Percentiles rank a stretch among this genome's conserved stretches.
phyloP scores from a whole-genome alignment of 2,329 filamentous ascomycete species.

The Alternaria solani region DNA sequence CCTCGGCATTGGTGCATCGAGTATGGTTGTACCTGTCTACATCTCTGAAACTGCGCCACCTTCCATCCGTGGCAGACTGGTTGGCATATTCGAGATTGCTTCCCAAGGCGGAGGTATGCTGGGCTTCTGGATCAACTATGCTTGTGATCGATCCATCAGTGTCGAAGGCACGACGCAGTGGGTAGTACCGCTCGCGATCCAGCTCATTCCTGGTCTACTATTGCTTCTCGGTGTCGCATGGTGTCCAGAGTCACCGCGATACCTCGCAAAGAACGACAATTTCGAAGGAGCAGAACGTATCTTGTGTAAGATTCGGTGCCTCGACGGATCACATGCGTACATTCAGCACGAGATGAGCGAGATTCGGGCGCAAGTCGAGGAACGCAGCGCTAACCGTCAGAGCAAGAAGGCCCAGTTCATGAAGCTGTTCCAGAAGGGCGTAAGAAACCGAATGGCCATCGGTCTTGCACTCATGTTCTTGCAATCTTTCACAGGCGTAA shows the following conservation, averaged over 20 bases:
- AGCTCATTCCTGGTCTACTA: constrained; percentile 53
- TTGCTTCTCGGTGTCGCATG: constrained; percentile 49
- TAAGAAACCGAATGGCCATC: constrained; percentile 51
- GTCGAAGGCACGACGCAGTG: constrained; percentile 63
- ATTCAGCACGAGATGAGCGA: constrained; percentile 61
- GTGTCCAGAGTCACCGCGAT: constrained; percentile 50
- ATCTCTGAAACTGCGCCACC: constrained; percentile 61
- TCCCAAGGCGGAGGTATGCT: constrained; percentile 68
- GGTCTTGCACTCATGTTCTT: constrained; percentile 51
- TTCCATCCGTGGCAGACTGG: constrained; percentile 69
- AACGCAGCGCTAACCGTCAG: constrained; percentile 39
- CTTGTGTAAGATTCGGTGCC: constrained; percentile 55
- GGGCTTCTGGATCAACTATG: constrained; percentile 56
- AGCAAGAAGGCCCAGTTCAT: constrained; percentile 44
- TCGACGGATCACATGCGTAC: constrained; percentile 54
- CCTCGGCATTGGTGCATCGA: constrained; percentile 51
- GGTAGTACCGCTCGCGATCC: constrained; percentile 66
- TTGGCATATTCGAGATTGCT: constrained; percentile 72
- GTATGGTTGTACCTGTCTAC: constrained; percentile 50
- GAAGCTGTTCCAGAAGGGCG: constrained; percentile 51
- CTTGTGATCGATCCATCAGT: constrained; percentile 51
- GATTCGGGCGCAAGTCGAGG: constrained; percentile 52
- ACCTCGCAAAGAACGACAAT: constrained; percentile 39
- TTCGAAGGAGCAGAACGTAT: constrained; percentile 53
- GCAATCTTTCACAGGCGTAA: constrained; percentile 48